Base-by-base conservation (phyloP, 176 grass and related monocot species). In the Avena atlantica region DNA sequence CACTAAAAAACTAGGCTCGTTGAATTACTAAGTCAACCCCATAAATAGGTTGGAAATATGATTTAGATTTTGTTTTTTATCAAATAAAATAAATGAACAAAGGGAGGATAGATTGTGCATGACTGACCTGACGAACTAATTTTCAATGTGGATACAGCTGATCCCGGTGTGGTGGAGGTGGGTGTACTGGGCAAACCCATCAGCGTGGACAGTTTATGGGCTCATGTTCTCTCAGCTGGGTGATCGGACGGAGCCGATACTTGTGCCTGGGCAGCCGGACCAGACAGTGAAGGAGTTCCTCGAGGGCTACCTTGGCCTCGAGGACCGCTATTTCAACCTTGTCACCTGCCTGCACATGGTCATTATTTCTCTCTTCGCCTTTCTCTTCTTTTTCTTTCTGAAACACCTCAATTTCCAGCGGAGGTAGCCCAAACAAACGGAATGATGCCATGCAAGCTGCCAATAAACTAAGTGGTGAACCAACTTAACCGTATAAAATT, bases 331-430 rank as follows among this genome's bases (percentile, higher is more conserved):
- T 57, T 58, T 88, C 10, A 25, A 45, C 24, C 69, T 87, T 2
- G 64, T 93, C 21, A 87, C 72, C 19, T 55, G 62, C 31, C 83
- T 90, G 24, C 88, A 90, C 19, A 21, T 93, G 15, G 88, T 2
- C 7, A 23, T 74, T 57, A 87, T 85, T 29, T 48, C 78, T 2
- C 77, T 93, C 29, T 93, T 90, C 9, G 24, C 72, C 45, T 72
- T 85, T 74, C 34, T 85, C 34, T 93, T 93, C 82, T 81, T 79
- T 45, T 17, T 90, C 70, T 64, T 59, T 70, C 82, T 93, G 71
- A 93, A 90, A 78, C 49, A 90, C 63, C 81, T 90, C 56, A 93
- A 90, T n/a, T 93, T 93, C 48, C 91, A 85, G 70, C 67, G 77
- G 40, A 76, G 88, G 51, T 92, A 89, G 81, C 8, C 12, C 11